Percentiles rank a stretch among this genome's conserved stretches.
These are phyloP conservation scores for Hippophae gyantsensis DNA, from an alignment of 306 rosid species.

Conservation along the genomic window DNA sequence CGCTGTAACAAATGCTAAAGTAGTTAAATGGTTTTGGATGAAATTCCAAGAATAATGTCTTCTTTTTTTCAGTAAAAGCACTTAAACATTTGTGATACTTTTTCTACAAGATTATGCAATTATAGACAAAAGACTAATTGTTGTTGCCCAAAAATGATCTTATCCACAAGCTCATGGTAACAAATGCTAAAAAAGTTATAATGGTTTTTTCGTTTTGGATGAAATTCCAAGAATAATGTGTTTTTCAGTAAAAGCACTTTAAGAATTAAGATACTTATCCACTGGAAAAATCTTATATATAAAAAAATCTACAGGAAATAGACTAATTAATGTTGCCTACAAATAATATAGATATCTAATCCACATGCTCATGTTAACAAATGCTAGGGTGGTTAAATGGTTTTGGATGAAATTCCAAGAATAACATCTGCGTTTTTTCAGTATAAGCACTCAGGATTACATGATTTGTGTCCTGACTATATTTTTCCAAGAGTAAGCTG, in stretches of 20 bases:
- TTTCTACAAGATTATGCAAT: not conserved
- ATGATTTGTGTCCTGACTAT: no score
- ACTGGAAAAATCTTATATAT: no score
- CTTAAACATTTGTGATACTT: not conserved
- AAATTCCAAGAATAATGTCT: not conserved
- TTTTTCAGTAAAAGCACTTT: no score
- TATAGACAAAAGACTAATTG: not conserved
- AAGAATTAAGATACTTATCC: no score
- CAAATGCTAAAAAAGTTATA: no score
- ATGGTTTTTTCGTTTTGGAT: no score
- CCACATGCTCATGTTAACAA: not conserved
- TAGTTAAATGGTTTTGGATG: not conserved
- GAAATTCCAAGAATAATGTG: no score
- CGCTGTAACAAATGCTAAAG: not conserved
- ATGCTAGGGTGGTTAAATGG: not conserved
- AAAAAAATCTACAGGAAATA: no score
- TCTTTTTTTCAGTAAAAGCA: not conserved
- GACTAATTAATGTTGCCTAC: not conserved
- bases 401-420: not conserved
- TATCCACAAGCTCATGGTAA: no score
- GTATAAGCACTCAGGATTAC: not conserved
- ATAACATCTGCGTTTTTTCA: not conserved
- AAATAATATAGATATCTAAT: not conserved
- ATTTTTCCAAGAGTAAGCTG: no score
- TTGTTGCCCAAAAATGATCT: not conserved